A percentile compares a stretch with the other conserved stretches of the same genome.
These are phyloP conservation scores for Crithidia fasciculata DNA, from an alignment of 208 protist species.

Conservation along the genomic window DNA sequence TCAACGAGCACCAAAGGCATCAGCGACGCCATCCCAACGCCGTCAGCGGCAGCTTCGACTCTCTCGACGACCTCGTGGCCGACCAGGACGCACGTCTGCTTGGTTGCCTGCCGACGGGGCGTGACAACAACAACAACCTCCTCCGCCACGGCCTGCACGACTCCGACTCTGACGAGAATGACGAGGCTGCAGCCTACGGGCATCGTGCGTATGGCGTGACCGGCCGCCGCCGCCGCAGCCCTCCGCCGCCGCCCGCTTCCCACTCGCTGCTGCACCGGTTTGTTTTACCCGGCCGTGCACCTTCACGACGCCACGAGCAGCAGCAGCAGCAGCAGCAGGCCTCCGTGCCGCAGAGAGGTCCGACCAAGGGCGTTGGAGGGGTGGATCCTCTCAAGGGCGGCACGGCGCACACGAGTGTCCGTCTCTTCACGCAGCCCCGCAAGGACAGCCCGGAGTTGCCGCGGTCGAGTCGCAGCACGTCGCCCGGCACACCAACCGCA, in stretches of 20 bases:
- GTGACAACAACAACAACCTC: neutral
- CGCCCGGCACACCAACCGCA: neutral
- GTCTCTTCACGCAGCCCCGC: neutral
- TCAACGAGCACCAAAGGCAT: neutral
- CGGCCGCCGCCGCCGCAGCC: neutral
- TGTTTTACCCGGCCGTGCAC: neutral
- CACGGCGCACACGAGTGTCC: neutral
- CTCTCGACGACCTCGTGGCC: slow-evolving; percentile 21
- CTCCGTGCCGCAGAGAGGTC: too few species aligned
- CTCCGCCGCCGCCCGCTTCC: neutral
- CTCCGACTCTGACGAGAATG: neutral
- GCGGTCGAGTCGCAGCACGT: neutral
- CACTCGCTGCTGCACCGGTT: neutral
- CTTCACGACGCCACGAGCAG: neutral
- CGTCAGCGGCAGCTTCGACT: slow-evolving; percentile 15
- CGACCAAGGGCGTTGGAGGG: too few species aligned
- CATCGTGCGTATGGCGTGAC: slow-evolving; percentile 18
- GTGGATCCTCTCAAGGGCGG: neutral
- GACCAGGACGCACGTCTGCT: slow-evolving; percentile 8
- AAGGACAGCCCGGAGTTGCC: slow-evolving; percentile 8
- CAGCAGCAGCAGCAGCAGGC: neutral
- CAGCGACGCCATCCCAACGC: neutral
- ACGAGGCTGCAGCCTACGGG: neutral
- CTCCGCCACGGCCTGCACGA: neutral
- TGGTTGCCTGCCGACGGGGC: neutral